phyloP scores from a whole-genome alignment of 257 asterid species.

The Primulina huaijiensis region DNA sequence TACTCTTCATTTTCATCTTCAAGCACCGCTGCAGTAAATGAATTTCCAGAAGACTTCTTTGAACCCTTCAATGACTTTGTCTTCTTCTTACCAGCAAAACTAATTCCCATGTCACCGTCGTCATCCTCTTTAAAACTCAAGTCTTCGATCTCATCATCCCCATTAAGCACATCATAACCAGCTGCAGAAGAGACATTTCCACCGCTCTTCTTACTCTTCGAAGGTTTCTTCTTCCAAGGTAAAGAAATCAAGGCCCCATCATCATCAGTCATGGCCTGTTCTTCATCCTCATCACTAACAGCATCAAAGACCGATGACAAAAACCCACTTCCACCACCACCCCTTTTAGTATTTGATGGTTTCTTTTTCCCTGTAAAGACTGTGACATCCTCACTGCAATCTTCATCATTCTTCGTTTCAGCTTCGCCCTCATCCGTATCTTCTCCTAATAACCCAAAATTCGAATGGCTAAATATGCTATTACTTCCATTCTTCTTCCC shows the following conservation, averaged over 20 bases:
- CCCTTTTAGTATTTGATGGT: constrained; percentile 35
- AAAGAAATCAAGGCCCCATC: constrained; percentile 48
- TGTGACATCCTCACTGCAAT: constrained; percentile 22
- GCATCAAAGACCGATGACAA: constrained; percentile 30
- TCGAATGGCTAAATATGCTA: constrained; percentile 39
- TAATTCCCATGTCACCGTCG: constrained; percentile 36
- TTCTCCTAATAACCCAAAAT: constrained; percentile 57
- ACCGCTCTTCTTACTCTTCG: constrained; percentile 53
- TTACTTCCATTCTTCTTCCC: constrained; percentile 49
- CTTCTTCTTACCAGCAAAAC: constrained; percentile 71
- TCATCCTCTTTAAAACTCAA: constrained; percentile 53
- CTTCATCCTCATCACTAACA: constrained; percentile 44
- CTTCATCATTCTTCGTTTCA: constrained; percentile 36
- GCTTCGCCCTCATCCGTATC: constrained; percentile 45
- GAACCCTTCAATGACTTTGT: constrained; percentile 57
- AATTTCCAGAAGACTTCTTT: constrained; percentile 40
- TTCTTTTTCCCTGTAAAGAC: constrained; percentile 41
- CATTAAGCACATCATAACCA: constrained; percentile 49
- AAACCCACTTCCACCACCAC: constrained; percentile 33
- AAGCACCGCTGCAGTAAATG: constrained; percentile 40
- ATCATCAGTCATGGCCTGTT: neutral
- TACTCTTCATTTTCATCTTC: constrained; percentile 48
- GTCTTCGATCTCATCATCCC: constrained; percentile 41
- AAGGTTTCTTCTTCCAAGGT: constrained; percentile 67
- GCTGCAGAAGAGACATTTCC: constrained; percentile 32